A percentile compares a stretch with the other conserved stretches of the same genome.
phyloP scores from a whole-genome alignment of 2,329 filamentous ascomycete species.

The Pseudogymnoascus destructans region DNA sequence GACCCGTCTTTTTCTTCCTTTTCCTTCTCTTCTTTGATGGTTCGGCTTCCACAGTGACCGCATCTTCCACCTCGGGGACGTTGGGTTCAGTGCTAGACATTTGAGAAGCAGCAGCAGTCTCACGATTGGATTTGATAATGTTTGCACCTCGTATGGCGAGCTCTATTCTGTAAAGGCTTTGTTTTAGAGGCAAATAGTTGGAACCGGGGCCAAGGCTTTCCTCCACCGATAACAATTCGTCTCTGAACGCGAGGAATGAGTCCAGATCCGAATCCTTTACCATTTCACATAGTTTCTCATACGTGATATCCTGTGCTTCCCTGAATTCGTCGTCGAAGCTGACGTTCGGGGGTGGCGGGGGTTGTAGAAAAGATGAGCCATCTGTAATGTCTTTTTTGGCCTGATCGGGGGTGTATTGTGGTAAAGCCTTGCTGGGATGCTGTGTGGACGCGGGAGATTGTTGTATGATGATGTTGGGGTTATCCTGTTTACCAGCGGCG shows the following conservation, averaged over 20 bases:
- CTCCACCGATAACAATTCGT: not conserved
- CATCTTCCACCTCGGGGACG: not conserved
- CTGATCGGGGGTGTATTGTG: not conserved
- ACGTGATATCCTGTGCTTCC: not conserved
- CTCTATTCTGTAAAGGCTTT: not conserved
- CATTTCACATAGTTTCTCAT: not conserved
- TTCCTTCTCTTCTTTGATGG: not conserved
- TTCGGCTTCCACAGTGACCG: not conserved
- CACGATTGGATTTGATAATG: not conserved
- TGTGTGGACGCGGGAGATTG: not conserved
- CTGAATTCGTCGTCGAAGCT: not conserved
- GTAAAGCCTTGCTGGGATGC: not conserved
- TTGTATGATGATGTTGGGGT: not conserved
- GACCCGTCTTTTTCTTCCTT: not conserved
- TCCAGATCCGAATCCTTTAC: not conserved
- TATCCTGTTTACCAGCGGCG: not conserved
- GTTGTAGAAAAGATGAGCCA: not conserved
- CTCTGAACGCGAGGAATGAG: not conserved
- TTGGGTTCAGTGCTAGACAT: not conserved
- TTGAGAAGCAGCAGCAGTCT: not conserved
- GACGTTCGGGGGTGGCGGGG: not conserved
- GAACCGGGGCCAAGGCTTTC: not conserved
- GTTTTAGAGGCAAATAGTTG: not conserved
- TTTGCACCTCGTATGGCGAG: not conserved
- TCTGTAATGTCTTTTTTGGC: not conserved